These are phyloP conservation scores for Russula griseocarnosa DNA, from an alignment of 768 basidiomycete genomes.

Conservation along the genomic window DNA sequence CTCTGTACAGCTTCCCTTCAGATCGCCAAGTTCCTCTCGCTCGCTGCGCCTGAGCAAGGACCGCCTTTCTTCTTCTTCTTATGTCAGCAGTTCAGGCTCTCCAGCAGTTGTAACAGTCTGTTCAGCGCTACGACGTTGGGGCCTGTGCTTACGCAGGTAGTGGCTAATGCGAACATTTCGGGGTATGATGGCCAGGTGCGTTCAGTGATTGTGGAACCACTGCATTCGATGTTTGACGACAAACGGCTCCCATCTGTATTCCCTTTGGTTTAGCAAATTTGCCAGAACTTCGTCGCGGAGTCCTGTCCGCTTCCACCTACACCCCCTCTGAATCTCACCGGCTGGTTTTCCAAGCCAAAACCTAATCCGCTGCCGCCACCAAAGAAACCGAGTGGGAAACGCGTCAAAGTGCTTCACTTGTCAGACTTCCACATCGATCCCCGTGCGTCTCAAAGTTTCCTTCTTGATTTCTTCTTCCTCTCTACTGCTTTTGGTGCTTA, in stretches of 20 bases:
- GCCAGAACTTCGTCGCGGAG: slow-evolving; percentile 50
- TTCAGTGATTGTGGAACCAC: neutral
- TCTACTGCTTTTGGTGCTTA: neutral
- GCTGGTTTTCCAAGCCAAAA: slow-evolving; percentile 76
- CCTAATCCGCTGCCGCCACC: slow-evolving; percentile 59
- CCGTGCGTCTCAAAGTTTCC: slow-evolving; percentile 39
- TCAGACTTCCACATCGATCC: slow-evolving; percentile 77
- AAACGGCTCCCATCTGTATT: neutral
- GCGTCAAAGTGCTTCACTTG: slow-evolving; percentile 70
- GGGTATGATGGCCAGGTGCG: slow-evolving; percentile 70
- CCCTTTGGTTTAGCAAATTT: slow-evolving; percentile 45
- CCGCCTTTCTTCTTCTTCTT: slow-evolving; percentile 53
- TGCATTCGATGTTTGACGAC: neutral
- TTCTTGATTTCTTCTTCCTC: neutral
- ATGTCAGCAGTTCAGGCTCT: slow-evolving; percentile 58
- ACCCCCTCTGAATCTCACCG: slow-evolving; percentile 55
- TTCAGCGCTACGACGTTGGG: slow-evolving; percentile 52
- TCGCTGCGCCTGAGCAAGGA: slow-evolving; percentile 59
- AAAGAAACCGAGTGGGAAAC: slow-evolving; percentile 57
- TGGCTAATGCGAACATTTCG: slow-evolving; percentile 65
- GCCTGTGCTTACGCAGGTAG: slow-evolving; percentile 62
- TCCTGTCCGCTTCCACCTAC: slow-evolving; percentile 57
- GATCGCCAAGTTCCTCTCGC: slow-evolving; percentile 59
- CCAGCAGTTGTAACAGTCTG: slow-evolving; percentile 43
- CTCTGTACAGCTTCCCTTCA: slow-evolving; percentile 59